A percentile compares a stretch with the other conserved stretches of the same genome.
Evolutionary conservation across 129 eudicot genomes (phyloP).

Genomic region (Artemisia argyi): DNA sequence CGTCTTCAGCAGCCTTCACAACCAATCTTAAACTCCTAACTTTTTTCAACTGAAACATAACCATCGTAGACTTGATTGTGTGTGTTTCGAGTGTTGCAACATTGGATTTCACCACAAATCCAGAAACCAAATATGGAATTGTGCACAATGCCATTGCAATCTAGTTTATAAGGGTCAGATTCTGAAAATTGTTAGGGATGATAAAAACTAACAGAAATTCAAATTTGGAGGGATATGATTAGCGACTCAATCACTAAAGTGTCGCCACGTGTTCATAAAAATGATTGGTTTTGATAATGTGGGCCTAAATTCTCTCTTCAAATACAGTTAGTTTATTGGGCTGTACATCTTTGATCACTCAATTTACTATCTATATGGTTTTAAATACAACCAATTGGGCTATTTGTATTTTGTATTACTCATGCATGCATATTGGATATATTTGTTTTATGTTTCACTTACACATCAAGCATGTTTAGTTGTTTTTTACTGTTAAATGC

Average conservation of each 20-base stretch:
- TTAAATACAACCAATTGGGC: no score
- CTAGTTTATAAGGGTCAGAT: neutral
- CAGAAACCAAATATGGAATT: conserved; percentile 53
- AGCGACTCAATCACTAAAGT: neutral
- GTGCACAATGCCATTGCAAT: conserved; percentile 56
- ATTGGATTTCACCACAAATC: conserved; percentile 48
- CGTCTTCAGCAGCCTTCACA: conserved; percentile 59
- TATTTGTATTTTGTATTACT: no score
- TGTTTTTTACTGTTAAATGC: no score
- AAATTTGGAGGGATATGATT: neutral
- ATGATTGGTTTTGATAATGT: neutral
- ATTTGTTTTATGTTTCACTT: no score
- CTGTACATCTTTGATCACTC: no score
- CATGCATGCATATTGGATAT: no score
- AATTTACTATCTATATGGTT: no score
- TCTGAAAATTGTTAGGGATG: neutral
- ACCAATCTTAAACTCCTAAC: conserved; percentile 44
- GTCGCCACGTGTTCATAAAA: neutral
- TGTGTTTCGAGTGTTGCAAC: conserved; percentile 14
- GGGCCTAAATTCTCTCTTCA: neutral
- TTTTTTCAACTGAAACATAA: conserved; percentile 32
- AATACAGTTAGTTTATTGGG: no score
- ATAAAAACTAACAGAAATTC: neutral
- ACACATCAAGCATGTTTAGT: no score
- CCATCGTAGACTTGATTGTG: conserved; percentile 25